Conservation (phyloP, 1,139 yeast species). For the Debaryomycetaceae sp. region DNA sequence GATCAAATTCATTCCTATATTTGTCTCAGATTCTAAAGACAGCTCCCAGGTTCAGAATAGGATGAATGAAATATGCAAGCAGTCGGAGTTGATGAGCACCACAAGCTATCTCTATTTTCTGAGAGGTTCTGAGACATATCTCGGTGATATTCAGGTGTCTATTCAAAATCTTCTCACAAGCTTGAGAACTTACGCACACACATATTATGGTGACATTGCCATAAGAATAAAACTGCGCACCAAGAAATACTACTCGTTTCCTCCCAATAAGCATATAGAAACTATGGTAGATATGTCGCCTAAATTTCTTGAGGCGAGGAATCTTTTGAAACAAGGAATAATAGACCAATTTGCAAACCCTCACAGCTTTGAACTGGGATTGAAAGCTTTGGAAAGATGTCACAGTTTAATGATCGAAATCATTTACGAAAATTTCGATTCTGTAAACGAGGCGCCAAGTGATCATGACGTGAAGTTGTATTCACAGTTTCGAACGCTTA, state of each 20-base stretch:
- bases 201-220: conserved; percentile 35
- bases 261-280: conserved; percentile 21
- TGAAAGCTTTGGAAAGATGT: conserved; percentile 29
- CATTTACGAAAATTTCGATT: conserved; percentile 16
- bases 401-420: conserved; percentile 32
- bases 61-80: conserved; percentile 22
- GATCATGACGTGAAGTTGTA: conserved; percentile 29
- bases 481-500: conserved; percentile 37
- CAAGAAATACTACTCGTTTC: conserved; percentile 37
- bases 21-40: conserved; percentile 13
- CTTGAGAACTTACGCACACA: conserved; percentile 26
- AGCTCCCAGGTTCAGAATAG: conserved; percentile 14
- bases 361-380: conserved; percentile 29
- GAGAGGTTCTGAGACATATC: conserved; percentile 10
- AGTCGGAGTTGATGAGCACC: conserved; percentile 27
- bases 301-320: conserved; percentile 37
- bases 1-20: conserved; percentile 26
- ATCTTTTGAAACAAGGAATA: conserved; percentile 35
- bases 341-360: conserved; percentile 33
- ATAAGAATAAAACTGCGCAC: conserved; percentile 31
- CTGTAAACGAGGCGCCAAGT: conserved; percentile 13
- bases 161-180: conserved; percentile 28
- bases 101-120: conserved; percentile 29
- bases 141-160: conserved; percentile 28
- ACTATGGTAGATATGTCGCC: conserved; percentile 36